These are phyloP conservation scores for Rhododendron ferrugineum DNA, from an alignment of 148 eudicot genomes.

Conservation along the genomic window DNA sequence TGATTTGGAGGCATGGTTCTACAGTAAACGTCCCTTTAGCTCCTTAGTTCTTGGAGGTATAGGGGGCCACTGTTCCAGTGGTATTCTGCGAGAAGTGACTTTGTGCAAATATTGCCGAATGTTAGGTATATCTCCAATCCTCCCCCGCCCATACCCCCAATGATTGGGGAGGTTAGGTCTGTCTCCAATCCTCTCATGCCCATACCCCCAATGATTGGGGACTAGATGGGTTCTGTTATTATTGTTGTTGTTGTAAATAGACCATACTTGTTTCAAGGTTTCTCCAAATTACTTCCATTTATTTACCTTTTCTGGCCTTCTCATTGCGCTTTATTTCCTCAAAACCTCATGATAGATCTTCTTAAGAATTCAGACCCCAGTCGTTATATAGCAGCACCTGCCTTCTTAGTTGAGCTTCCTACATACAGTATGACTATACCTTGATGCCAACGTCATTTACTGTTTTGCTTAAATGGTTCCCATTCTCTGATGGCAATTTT, in stretches of 20 bases:
- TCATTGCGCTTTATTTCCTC: not conserved
- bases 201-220: no score
- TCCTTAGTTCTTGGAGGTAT: no score
- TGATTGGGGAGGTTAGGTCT: no score
- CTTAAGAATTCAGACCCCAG: not conserved
- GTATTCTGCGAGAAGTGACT: no score
- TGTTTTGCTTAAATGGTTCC: not conserved
- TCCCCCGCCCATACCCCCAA: no score
- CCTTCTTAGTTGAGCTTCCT: not conserved
- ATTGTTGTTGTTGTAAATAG: not conserved
- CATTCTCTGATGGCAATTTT: not conserved
- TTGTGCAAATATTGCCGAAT: no score
- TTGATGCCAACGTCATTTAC: not conserved
- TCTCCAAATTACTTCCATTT: not conserved
- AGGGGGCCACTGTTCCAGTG: no score
- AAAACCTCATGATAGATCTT: constrained; percentile 5
- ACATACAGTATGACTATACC: not conserved
- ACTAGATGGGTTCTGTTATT: no score
- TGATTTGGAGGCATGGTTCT: no score
- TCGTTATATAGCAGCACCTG: not conserved
- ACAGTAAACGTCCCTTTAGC: no score
- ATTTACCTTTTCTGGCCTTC: not conserved
- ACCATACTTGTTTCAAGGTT: not conserved
- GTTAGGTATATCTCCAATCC: no score
- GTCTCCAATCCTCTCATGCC: no score